Conservation (phyloP, 495 filamentous ascomycete species). For the Mytilinidion resinicola region DNA sequence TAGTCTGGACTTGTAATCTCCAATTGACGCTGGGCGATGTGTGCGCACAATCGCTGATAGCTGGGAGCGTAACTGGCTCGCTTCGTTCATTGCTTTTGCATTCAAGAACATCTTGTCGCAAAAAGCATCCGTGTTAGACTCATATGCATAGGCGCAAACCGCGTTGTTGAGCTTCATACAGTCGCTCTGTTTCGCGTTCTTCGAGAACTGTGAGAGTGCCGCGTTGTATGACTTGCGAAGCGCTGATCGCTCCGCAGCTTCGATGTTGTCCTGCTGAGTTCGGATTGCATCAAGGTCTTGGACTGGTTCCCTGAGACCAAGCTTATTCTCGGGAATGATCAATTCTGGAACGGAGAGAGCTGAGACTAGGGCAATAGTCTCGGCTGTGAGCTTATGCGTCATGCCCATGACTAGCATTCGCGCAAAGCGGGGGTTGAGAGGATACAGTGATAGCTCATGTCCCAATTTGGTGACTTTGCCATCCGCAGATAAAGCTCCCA, state of each 20-base stretch:
- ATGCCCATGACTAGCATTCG: slow-evolving; percentile 86
- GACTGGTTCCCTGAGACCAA: slow-evolving; percentile 43
- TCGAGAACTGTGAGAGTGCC: slow-evolving; percentile 71
- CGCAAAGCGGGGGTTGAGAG: slow-evolving; percentile 81
- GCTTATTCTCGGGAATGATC: slow-evolving; percentile 79
- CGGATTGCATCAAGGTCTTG: slow-evolving; percentile 40
- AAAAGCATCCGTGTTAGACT: slow-evolving; percentile 61
- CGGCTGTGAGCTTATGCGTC: slow-evolving; percentile 72
- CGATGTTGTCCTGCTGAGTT: slow-evolving; percentile 58
- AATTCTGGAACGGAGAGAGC: slow-evolving; percentile 82
- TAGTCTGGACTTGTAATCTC: slow-evolving; percentile 50
- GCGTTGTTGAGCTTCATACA: slow-evolving; percentile 86
- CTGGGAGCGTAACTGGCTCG: slow-evolving; percentile 72
- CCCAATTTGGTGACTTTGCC: slow-evolving; percentile 76
- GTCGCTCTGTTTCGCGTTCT: slow-evolving; percentile 75
- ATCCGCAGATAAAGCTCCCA: slow-evolving; percentile 47
- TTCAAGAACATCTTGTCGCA: slow-evolving; percentile 77
- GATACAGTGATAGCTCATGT: slow-evolving; percentile 75
- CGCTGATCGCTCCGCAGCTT: slow-evolving; percentile 59
- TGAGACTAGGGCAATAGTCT: slow-evolving; percentile 83
- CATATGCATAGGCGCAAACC: slow-evolving; percentile 75
- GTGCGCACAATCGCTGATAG: slow-evolving; percentile 71
- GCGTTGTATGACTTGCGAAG: slow-evolving; percentile 64
- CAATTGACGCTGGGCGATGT: slow-evolving; percentile 63
- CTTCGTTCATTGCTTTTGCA: slow-evolving; percentile 78